Evolutionary conservation across 2,329 filamentous ascomycete genomes (phyloP).

Genomic region (Camillea tinctor): DNA sequence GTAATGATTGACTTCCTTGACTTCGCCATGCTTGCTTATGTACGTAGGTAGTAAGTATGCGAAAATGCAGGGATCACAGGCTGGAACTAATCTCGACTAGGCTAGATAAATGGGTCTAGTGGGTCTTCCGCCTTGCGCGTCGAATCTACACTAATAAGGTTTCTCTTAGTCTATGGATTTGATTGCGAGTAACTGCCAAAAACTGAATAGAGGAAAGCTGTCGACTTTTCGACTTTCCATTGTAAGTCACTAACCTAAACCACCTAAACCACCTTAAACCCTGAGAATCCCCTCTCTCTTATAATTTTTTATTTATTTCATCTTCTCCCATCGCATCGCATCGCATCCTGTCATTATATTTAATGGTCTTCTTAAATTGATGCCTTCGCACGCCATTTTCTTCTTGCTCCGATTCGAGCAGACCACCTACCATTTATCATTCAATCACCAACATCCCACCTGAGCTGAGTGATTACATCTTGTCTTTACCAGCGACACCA

Average conservation of each 20-base stretch:
- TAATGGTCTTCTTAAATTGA: conserved; percentile 18
- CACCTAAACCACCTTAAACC: neutral
- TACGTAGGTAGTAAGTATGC: neutral
- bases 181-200: conserved; percentile 9
- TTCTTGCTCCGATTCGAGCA: conserved; percentile 23
- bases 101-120: neutral
- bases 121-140: neutral
- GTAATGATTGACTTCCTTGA: too few relatives aligned
- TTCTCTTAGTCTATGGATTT: neutral
- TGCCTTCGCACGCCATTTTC: conserved; percentile 21
- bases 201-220: conserved; percentile 19
- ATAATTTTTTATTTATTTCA: neutral
- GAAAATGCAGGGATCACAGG: neutral
- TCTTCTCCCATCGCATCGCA: conserved; percentile 1
- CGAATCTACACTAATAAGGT: too few relatives aligned
- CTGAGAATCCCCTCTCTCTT: neutral
- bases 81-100: neutral
- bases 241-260: neutral
- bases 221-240: too few relatives aligned
- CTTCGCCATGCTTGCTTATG: neutral
- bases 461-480: conserved; percentile 1
- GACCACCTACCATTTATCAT: conserved; percentile 14
- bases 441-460: conserved; percentile 18
- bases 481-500: conserved; percentile 1
- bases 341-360: neutral